These are phyloP conservation scores for Boletales sp. DNA, from an alignment of 768 basidiomycete genomes.

Conservation along the genomic window DNA sequence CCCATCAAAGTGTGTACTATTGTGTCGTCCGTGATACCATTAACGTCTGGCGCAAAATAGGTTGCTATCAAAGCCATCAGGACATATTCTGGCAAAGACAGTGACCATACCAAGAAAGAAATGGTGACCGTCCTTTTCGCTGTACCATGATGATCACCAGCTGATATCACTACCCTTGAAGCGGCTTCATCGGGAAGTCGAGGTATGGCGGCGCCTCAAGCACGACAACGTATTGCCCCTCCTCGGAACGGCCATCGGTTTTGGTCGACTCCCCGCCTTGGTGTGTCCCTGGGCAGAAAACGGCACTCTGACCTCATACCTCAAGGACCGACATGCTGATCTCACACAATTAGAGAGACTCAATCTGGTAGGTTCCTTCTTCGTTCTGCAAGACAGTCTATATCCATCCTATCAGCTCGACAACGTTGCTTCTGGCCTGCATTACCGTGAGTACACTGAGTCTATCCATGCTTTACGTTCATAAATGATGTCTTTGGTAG, in stretches of 20 bases:
- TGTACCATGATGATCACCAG: background rate
- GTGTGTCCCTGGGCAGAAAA: slow-evolving; percentile 27
- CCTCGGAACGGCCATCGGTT: slow-evolving; percentile 19
- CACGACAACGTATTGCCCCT: slow-evolving; percentile 24
- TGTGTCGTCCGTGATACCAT: too few relatives aligned
- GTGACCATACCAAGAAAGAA: slow-evolving; percentile 3
- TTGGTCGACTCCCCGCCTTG: slow-evolving; percentile 25
- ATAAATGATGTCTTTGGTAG: background rate
- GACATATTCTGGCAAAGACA: background rate
- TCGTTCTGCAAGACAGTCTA: background rate
- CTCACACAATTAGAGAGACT: slow-evolving; percentile 2
- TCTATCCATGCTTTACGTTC: background rate
- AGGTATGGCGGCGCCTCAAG: slow-evolving; percentile 21
- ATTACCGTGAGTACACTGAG: slow-evolving; percentile 9
- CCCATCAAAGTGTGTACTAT: background rate
- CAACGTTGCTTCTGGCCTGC: slow-evolving; percentile 9
- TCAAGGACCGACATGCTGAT: slow-evolving; percentile 8
- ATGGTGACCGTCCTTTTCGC: background rate
- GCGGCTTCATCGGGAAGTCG: slow-evolving; percentile 22
- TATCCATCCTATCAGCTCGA: slow-evolving; percentile 1
- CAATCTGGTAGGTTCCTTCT: background rate
- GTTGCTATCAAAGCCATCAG: slow-evolving; percentile 1
- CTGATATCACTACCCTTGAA: background rate
- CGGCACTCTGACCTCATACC: slow-evolving; percentile 19
- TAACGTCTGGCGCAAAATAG: background rate